Evolutionary conservation across 140 eudicot species (phyloP), one percentile per base, ranked within the genome.

Genomic region (Stevia rebaudiana): DNA sequence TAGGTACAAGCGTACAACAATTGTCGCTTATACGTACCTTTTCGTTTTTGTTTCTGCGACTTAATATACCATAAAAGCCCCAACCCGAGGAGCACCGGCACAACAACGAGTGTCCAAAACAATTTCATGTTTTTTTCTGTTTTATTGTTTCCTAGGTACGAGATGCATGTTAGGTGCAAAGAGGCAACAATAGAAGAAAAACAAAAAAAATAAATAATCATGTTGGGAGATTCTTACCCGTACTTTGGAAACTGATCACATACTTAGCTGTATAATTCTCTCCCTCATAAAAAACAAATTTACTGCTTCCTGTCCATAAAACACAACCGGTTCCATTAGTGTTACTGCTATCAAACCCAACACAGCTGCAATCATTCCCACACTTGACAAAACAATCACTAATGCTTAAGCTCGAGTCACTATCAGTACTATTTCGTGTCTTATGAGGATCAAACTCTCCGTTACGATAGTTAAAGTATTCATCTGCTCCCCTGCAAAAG

Each of bases 321-420:
- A 8, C 13, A 22, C 90, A 80, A 9, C 83, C 73, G 3, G 75
- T 69, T 21, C 65, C 83, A 49, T 50, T 41, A 4, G 16, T 2
- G 41, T 3, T 37, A 23, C 22, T 22, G 40, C 36, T 52, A 5
- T 11, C 7, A 52, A 78, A 83, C 25, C 75, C 90, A 11, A 67
- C 67, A 49, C 90, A 83, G 0, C 17, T 35, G 58, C 89, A 83
- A 11, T 80, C 48, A n/a, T 76, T 57, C 89, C 77, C 76, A 24
- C 89, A 80, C 11, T 22, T 56, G 3, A 6, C 72, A 61, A 76
- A 65, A 35, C 89, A 80, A n/a, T 83, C 86, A 63, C 76, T 65
- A 37, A 71, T 39, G 63, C 82, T 78, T 18, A 78, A 53, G 63
- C 65, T 78, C 15, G 74, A 33, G 58, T 62, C 68, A 4, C 19